A percentile compares a stretch with the other conserved stretches of the same genome.
Conservation (phyloP, 352 stramenopile species). For the Globisporangium okanoganense region DNA sequence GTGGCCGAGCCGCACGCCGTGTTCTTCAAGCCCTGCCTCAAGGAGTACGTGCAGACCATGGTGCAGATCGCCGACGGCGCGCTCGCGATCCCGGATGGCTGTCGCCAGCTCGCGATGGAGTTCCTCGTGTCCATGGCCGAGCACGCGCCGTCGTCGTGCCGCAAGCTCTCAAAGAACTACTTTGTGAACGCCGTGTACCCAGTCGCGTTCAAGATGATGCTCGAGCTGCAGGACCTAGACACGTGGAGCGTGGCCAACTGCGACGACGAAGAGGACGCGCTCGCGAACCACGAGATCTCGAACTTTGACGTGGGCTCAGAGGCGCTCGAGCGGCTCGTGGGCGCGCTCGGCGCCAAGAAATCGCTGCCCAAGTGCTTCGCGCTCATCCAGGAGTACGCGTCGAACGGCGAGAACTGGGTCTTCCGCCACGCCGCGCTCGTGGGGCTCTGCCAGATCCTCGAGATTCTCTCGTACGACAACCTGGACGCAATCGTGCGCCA, state of each 20-base stretch:
- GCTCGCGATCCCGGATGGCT: constrained; percentile 48
- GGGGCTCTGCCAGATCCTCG: constrained; percentile 77
- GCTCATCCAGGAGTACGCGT: constrained; percentile 72
- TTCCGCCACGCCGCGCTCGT: constrained; percentile 76
- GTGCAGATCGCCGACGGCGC: constrained; percentile 53
- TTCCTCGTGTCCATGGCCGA: constrained; percentile 80
- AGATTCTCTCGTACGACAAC: constrained; percentile 57
- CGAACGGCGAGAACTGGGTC: constrained; percentile 59
- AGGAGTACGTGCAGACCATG: constrained; percentile 67
- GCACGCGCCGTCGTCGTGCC: constrained; percentile 53
- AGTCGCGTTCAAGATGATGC: constrained; percentile 82
- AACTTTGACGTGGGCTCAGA: constrained; percentile 87
- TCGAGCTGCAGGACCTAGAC: constrained; percentile 72
- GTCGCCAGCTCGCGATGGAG: constrained; percentile 80
- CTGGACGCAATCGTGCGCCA: constrained; percentile 69
- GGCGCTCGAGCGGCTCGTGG: constrained; percentile 66
- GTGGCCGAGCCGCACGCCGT: constrained; percentile 63
- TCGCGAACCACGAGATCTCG: constrained; percentile 68
- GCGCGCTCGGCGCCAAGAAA: constrained; percentile 58
- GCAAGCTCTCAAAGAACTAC: constrained; percentile 66
- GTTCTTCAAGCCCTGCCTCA: constrained; percentile 64
- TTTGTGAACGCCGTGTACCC: constrained; percentile 75
- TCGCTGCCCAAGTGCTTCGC: constrained; percentile 74
- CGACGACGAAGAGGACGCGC: constrained; percentile 58
- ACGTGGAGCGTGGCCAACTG: constrained; percentile 64